A percentile compares a stretch with the other conserved stretches of the same genome.
Evolutionary conservation across 1,139 yeast genomes (phyloP).

Genomic region (Pichia sp.): DNA sequence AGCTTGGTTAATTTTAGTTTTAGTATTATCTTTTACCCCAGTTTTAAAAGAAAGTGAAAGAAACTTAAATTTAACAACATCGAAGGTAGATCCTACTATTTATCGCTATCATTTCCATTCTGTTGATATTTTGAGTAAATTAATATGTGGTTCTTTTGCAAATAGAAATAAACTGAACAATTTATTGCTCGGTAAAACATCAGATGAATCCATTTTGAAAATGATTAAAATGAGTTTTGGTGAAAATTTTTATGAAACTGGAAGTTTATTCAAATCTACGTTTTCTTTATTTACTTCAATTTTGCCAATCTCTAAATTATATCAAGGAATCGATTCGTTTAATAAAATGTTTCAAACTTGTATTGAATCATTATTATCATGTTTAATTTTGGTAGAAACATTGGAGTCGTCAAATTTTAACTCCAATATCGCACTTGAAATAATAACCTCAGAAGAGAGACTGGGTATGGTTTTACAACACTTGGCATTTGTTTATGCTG

Average conservation of each 20-base stretch:
- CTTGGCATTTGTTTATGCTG: conserved; percentile 35
- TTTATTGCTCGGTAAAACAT: conserved; percentile 48
- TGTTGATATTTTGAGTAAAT: conserved; percentile 74
- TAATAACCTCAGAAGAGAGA: conserved; percentile 54
- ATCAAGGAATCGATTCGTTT: conserved; percentile 33
- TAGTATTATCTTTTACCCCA: conserved; percentile 65
- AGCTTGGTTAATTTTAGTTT: conserved; percentile 53
- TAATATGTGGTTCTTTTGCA: conserved; percentile 74
- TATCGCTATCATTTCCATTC: conserved; percentile 77
- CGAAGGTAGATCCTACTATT: conserved; percentile 51
- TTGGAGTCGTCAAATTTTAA: conserved; percentile 28
- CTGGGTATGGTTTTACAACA: conserved; percentile 49
- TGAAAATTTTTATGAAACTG: conserved; percentile 25
- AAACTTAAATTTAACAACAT: conserved; percentile 35
- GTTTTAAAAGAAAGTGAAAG: conserved; percentile 32
- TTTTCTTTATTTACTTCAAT: conserved; percentile 51
- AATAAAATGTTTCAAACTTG: conserved; percentile 52
- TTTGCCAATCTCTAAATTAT: conserved; percentile 49
- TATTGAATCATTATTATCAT: conserved; percentile 53
- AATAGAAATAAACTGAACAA: conserved; percentile 57
- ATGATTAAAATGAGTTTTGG: conserved; percentile 12
- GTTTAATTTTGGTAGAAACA: conserved; percentile 46
- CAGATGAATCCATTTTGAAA: conserved; percentile 25
- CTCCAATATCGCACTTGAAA: conserved; percentile 42
- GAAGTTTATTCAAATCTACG: conserved; percentile 41